Conservation (phyloP, 352 stramenopile species). For the Pythium brachiatum region DNA sequence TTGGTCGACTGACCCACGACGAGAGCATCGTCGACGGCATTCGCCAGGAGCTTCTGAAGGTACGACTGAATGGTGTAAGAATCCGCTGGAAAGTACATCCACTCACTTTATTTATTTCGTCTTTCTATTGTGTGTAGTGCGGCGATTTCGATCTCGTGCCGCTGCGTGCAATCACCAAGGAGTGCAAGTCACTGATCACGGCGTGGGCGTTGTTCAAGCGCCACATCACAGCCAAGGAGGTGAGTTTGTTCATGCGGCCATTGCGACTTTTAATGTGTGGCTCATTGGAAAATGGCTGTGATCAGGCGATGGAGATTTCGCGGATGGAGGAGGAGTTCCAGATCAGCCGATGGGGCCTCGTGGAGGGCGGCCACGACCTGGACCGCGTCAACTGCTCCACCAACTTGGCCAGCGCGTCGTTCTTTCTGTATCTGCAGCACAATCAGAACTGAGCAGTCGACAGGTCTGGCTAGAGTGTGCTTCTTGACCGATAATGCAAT, state of each 20-base stretch:
- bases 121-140: constrained; percentile 32
- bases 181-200: constrained; percentile 89
- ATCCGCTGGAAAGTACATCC: not conserved
- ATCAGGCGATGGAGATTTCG: constrained; percentile 70
- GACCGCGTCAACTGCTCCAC: constrained; percentile 86
- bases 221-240: constrained; percentile 80
- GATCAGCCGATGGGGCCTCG: constrained; percentile 85
- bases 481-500: not conserved
- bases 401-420: constrained; percentile 80
- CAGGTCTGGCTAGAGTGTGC: not conserved
- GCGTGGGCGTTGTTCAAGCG: constrained; percentile 79
- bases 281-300: not conserved
- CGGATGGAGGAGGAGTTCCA: constrained; percentile 88
- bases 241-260: constrained; percentile 1
- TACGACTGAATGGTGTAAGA: constrained; percentile 16
- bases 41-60: constrained; percentile 53
- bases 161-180: constrained; percentile 73
- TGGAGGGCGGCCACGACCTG: constrained; percentile 87
- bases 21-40: constrained; percentile 61
- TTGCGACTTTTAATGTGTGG: not conserved
- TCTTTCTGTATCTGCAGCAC: constrained; percentile 82
- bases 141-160: constrained; percentile 74
- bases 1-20: constrained; percentile 61
- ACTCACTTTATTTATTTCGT: not conserved
- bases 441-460: constrained; percentile 30